phyloP scores from a whole-genome alignment of 1,139 yeast genomes.

The Protomyces lactucae-debilis region DNA sequence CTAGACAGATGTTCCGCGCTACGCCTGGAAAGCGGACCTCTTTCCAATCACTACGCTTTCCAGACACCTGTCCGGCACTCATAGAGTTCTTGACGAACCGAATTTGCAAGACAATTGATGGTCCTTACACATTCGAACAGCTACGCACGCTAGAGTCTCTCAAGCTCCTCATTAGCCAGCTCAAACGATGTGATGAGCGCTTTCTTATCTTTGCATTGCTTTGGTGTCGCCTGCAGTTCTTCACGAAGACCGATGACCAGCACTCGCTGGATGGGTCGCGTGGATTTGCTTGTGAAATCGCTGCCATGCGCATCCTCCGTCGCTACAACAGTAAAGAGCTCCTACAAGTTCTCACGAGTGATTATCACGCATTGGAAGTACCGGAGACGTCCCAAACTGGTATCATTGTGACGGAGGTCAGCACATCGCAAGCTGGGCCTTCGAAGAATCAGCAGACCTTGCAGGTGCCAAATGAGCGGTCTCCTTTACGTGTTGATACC shows the following conservation, averaged over 20 bases:
- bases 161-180: not conserved
- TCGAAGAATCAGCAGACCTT: not conserved
- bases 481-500: slow-evolving; percentile 8
- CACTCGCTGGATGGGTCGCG: slow-evolving; percentile 16
- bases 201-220: slow-evolving; percentile 16
- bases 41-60: slow-evolving; percentile 7
- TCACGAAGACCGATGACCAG: slow-evolving; percentile 9
- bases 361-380: not conserved
- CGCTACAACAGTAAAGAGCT: slow-evolving; percentile 6
- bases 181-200: slow-evolving; percentile 6
- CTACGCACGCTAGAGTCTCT: slow-evolving; percentile 12
- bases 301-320: slow-evolving; percentile 21
- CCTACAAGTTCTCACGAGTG: slow-evolving; percentile 12
- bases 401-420: not conserved
- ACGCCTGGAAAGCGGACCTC: not conserved
- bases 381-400: not conserved
- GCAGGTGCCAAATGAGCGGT: not conserved
- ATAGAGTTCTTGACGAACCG: not conserved
- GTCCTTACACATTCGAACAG: slow-evolving; percentile 21
- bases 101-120: slow-evolving; percentile 13
- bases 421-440: not conserved
- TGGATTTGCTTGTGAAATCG: slow-evolving; percentile 27
- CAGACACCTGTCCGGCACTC: slow-evolving; percentile 12
- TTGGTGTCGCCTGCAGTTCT: slow-evolving; percentile 21
- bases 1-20: too few species aligned